phyloP scores from a whole-genome alignment of 441 rosid genomes.

The Corymbia citriodora region DNA sequence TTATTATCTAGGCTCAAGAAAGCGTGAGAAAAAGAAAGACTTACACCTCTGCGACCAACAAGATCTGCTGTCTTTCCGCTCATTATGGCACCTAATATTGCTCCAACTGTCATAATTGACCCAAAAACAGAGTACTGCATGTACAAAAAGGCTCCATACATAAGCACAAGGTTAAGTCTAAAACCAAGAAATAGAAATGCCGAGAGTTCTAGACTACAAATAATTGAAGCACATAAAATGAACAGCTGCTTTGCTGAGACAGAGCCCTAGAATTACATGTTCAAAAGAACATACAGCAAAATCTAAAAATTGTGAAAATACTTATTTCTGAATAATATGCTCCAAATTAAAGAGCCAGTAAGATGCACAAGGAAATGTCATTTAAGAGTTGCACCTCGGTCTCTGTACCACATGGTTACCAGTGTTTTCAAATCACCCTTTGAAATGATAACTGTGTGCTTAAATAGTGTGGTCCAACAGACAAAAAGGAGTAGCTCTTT shows the following conservation, averaged over 20 bases:
- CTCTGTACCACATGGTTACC: neutral
- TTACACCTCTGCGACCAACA: constrained; percentile 67
- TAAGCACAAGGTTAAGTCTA: neutral
- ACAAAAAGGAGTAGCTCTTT: neutral
- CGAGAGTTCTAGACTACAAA: neutral
- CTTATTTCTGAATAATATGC: neutral
- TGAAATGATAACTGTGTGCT: neutral
- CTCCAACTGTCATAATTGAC: constrained; percentile 63
- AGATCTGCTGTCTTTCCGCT: constrained; percentile 58
- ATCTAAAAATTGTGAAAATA: neutral
- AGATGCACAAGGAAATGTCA: neutral
- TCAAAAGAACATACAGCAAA: neutral
- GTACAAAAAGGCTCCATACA: neutral
- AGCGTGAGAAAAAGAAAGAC: neutral
- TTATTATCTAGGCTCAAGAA: neutral
- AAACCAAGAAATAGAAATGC: neutral
- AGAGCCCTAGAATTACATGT: neutral
- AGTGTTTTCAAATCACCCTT: neutral
- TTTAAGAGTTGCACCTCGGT: neutral
- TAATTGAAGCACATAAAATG: neutral
- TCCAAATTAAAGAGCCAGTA: neutral
- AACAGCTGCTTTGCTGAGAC: neutral
- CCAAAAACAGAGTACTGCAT: constrained; percentile 79
- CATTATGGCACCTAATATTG: constrained; percentile 53
- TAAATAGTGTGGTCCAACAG: neutral